A percentile compares a stretch with the other conserved stretches of the same genome.
phyloP scores from a whole-genome alignment of 2,329 filamentous ascomycete species.

The Lachnum nothofagi region DNA sequence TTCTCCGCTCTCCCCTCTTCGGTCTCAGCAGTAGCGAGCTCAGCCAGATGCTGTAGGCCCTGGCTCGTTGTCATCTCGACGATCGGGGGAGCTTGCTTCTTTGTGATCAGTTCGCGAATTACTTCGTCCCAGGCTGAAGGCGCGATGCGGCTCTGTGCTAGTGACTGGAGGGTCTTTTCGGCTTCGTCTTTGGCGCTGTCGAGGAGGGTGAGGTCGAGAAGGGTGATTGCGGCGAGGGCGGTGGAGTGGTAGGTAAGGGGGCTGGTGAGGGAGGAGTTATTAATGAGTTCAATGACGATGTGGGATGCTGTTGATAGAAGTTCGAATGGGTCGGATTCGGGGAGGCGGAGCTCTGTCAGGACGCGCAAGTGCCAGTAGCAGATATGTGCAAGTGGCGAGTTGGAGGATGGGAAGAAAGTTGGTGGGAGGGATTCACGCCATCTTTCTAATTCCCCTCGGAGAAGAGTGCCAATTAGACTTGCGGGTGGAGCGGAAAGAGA shows the following conservation, averaged over 20 bases:
- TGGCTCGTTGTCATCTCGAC: constrained; percentile 23
- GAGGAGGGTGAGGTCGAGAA: constrained; percentile 54
- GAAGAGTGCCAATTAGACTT: constrained; percentile 44
- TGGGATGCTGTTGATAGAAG: constrained; percentile 57
- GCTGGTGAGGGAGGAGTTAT: constrained; percentile 50
- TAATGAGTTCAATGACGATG: constrained; percentile 53
- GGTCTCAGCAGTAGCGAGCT: constrained; percentile 36
- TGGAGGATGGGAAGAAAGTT: constrained; percentile 46
- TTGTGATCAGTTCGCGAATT: constrained; percentile 46
- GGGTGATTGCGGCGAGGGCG: constrained; percentile 53
- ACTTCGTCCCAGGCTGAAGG: constrained; percentile 53
- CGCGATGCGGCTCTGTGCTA: constrained; percentile 49
- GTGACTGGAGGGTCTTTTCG: constrained; percentile 47
- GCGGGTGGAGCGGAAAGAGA: constrained; percentile 37
- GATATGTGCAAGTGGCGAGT: constrained; percentile 55
- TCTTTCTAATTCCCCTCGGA: constrained; percentile 57
- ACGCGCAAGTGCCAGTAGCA: constrained; percentile 67
- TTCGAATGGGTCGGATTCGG: constrained; percentile 50
- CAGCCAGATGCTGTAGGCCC: constrained; percentile 54
- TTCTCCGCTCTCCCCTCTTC: constrained; percentile 17
- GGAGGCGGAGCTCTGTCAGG: constrained; percentile 56
- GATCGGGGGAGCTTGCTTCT: constrained; percentile 3
- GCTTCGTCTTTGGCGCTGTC: constrained; percentile 55
- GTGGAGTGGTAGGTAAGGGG: constrained; percentile 65
- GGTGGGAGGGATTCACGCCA: constrained; percentile 61